Evolutionary conservation across 306 rosid genomes (phyloP).

Genomic region (Quercus bicolor): DNA sequence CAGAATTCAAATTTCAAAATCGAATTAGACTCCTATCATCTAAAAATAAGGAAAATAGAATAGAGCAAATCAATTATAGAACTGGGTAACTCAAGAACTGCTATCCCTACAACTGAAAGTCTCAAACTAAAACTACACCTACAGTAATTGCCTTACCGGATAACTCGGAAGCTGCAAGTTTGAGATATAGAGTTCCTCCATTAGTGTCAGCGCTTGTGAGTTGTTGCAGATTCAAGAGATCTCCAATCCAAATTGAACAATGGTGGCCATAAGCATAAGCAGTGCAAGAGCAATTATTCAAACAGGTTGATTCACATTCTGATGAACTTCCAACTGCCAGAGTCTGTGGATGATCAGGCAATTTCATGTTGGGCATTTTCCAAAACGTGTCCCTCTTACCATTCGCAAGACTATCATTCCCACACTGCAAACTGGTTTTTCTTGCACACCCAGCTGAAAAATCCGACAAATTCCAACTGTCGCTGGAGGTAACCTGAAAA

Average conservation of each 20-base stretch:
- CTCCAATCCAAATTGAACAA: constrained; percentile 38
- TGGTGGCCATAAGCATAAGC: constrained; percentile 37
- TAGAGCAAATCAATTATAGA: no score
- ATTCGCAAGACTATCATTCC: neutral
- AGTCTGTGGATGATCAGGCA: constrained; percentile 9
- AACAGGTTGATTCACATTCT: constrained; percentile 40
- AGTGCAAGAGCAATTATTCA: constrained; percentile 34
- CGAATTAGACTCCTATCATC: no score
- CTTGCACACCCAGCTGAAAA: constrained; percentile 54
- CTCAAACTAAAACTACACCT: constrained; percentile 20
- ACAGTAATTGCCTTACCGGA: neutral
- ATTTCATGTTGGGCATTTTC: constrained; percentile 4
- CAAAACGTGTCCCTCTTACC: constrained; percentile 22
- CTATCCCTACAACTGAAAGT: constrained; percentile 16
- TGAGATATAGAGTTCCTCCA: constrained; percentile 39
- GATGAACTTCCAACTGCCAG: constrained; percentile 8
- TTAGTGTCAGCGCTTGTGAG: constrained; percentile 20
- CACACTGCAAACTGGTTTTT: constrained; percentile 33
- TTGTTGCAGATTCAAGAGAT: constrained; percentile 35
- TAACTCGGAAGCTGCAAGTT: constrained; percentile 54
- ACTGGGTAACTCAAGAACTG: neutral
- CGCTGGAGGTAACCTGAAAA: constrained; percentile 25
- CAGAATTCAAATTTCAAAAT: no score
- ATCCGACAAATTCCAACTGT: constrained; percentile 41
- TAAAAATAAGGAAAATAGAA: no score